Base-by-base conservation (phyloP, 495 filamentous ascomycete species). In the Jackrogersella multiformis region DNA sequence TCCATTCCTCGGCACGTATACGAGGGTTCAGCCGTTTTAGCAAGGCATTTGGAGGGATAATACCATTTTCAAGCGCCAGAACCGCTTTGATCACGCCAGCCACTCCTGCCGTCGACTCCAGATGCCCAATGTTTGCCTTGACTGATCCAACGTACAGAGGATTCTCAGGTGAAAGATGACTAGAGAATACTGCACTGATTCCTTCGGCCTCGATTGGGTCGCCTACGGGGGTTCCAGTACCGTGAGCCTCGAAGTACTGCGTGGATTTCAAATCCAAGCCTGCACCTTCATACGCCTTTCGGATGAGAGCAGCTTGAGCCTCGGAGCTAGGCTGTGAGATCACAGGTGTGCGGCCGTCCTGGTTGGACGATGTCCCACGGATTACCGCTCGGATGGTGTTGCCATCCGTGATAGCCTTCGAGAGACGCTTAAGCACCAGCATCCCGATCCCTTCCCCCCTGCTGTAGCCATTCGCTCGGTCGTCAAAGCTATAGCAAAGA, bases 241-340 rank as follows among this genome's bases (percentile, higher is more conserved):
- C 77, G 30, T 81, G 79, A 0, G 72, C 78, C 38, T 84, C 81
- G 32, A 82, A 69, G 55, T 77, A 85, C 5, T 56, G 32, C 1
- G 80, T 79, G 0, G 15, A 38, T 23, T 34, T 49, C 6, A 70
- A 20, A 35, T 78, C 61, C 2, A 83, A 54, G 1, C 75, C 73
- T 4, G 74, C 74, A 2, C 70, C 65, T 0, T 39, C 51, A 67
- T 90, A 90, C 0, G 78, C 79, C 4, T 76, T 66, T 3, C 79
- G 73, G 15, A 89, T 88, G 0, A 87, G 61, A 0, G 64, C 62
- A 5, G 81, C 82, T 68, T 91, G 88, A 0, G 86, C 85, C 15
- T 76, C 69, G 10, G 74, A 69, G 59, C 75, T 85, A 0, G 88
- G 88, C 61, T 84, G 76, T 0, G 84, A 86, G 44, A 89, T 87